Base-by-base conservation (phyloP, 257 asterid genomes). In the Jacaranda copaia region DNA sequence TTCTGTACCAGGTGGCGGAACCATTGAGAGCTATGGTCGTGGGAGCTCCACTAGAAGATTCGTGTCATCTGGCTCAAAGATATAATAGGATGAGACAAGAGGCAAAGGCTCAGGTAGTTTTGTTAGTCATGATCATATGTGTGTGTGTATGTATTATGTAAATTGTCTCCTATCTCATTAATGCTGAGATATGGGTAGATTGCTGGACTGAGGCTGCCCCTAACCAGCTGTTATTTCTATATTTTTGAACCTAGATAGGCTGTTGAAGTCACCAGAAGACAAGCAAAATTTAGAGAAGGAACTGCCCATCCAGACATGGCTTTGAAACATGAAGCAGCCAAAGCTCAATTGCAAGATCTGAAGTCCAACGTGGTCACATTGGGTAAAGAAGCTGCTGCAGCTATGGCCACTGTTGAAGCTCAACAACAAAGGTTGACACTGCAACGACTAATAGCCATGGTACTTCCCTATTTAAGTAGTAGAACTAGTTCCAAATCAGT, bases 1-100 rank as follows among this genome's bases (percentile, higher is more conserved):
- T 74, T 42, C 20, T 18, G 32, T 66, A 51, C 74, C 84, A 95
- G 99, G 96, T 95, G 60, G 99, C 99, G 8, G 98, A 96, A 88
- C 99, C 99, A 63, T 83, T 96, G 81, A 88, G 99, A 88, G 90
- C 99, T 45, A 93, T 96, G 99, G 99, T 96, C 75, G 83, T 93
- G 97, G 99, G 99, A 75, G 98, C 99, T 86, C 99, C 99, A 68
- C 61, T 96, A 70, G 99, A 96, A 83, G 97, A 96, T 91, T 98
- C 98, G 83, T 94, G 98, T 56, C 99, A 93, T 88, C 97, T 96
- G 32, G 98, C 99, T 68, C 99, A 96, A 85, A 84, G 99, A 78
- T 96, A 96, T 83, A 97, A 93, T 80, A 87, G 96, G 88, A 88
- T 96, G 97, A 89, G 98, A 58, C 99, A 96, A 85, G 99, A 96